Evolutionary conservation across 2,329 filamentous ascomycete species (phyloP).

Genomic region (Paraconiothyrium sp.): DNA sequence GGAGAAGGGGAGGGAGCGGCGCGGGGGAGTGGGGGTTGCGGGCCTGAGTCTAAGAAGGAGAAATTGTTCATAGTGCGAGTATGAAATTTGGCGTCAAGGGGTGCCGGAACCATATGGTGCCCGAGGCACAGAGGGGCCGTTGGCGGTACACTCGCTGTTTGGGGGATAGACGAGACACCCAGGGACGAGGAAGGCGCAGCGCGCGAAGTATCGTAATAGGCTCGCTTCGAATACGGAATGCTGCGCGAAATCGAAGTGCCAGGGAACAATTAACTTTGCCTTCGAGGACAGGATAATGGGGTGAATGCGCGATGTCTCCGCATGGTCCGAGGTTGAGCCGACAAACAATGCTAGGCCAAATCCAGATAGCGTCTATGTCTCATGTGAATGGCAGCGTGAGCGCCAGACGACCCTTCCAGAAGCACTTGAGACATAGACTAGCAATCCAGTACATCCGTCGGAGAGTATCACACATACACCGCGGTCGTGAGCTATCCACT

Average conservation of each 20-base stretch:
- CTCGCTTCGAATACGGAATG: background rate
- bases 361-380: background rate
- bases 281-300: background rate
- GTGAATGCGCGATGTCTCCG: conserved; percentile 2
- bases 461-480: too few species aligned
- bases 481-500: too few species aligned
- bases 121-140: conserved; percentile 8
- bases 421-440: background rate
- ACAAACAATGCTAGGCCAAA: background rate
- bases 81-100: background rate
- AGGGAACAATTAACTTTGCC: background rate
- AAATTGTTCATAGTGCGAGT: conserved; percentile 47
- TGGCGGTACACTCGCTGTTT: background rate
- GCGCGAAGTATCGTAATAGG: background rate
- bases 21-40: conserved; percentile 38
- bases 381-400: background rate
- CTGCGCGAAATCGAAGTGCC: background rate
- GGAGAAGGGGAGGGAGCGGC: conserved; percentile 46
- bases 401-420: background rate
- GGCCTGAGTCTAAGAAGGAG: conserved; percentile 46
- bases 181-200: background rate
- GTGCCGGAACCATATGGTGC: background rate
- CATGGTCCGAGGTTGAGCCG: conserved; percentile 19
- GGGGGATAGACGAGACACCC: background rate
- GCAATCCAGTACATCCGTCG: too few species aligned